A percentile compares a stretch with the other conserved stretches of the same genome.
phyloP scores from a whole-genome alignment of 306 rosid species.

The Carpinus fangiana region DNA sequence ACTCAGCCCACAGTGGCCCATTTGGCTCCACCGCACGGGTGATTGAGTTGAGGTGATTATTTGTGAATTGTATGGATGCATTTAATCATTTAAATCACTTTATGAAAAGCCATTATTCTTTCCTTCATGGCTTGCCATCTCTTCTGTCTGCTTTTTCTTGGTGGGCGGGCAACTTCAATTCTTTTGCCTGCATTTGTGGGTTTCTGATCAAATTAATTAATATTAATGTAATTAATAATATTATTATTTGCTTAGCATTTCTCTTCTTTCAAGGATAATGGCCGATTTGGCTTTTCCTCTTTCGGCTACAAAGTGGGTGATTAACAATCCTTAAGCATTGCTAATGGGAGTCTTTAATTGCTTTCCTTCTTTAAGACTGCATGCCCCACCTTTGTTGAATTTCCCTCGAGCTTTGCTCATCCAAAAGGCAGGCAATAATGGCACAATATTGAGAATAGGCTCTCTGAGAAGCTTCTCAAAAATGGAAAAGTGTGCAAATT shows the following conservation, averaged over 20 bases:
- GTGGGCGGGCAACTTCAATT: neutral
- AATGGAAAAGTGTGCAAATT: neutral
- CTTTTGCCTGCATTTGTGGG: slow-evolving; percentile 22
- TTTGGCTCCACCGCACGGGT: slow-evolving; percentile 19
- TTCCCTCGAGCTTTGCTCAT: neutral
- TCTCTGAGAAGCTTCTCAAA: neutral
- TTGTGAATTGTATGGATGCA: neutral
- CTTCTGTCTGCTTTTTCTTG: slow-evolving; percentile 12
- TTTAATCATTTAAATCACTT: neutral
- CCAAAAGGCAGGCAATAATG: neutral
- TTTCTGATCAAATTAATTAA: slow-evolving; percentile 5
- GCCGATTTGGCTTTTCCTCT: slow-evolving; percentile 42
- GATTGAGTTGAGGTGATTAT: neutral
- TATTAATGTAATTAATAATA: too few species aligned
- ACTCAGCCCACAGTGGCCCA: slow-evolving; percentile 4
- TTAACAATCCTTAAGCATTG: slow-evolving; percentile 9
- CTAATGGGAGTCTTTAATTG: slow-evolving; percentile 14
- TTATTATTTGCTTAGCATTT: slow-evolving; percentile 23
- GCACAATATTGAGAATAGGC: neutral
- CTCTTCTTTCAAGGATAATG: slow-evolving; percentile 50
- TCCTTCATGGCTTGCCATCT: slow-evolving; percentile 9
- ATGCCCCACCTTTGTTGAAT: neutral
- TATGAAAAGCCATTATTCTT: slow-evolving; percentile 5
- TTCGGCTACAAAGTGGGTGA: slow-evolving; percentile 56
- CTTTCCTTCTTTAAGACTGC: neutral